Evolutionary conservation across 345 rosid species (phyloP).

Genomic region (Excoecaria agallocha): DNA sequence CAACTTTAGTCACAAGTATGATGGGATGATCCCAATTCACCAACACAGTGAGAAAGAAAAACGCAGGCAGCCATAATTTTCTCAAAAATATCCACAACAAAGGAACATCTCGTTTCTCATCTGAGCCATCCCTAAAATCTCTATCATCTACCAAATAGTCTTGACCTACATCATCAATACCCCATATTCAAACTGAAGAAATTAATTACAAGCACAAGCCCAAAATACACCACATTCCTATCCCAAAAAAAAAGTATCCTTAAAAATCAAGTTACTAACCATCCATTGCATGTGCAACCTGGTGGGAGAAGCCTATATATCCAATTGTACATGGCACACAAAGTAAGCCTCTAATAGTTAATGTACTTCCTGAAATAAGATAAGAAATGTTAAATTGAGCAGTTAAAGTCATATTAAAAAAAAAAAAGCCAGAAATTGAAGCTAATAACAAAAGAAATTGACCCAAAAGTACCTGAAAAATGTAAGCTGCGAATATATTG

Average conservation of each 20-base stretch:
- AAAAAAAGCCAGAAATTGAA: background rate
- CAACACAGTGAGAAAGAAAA: slow-evolving; percentile 38
- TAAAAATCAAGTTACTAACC: slow-evolving; percentile 24
- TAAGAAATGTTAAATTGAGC: background rate
- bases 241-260: background rate
- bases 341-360: background rate
- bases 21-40: slow-evolving; percentile 42
- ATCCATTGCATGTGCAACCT: slow-evolving; percentile 33
- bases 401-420: background rate
- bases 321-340: slow-evolving; percentile 34
- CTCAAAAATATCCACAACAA: slow-evolving; percentile 30
- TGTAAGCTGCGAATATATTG: slow-evolving; percentile 1
- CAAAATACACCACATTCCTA: background rate
- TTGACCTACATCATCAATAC: slow-evolving; percentile 28
- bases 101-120: slow-evolving; percentile 23
- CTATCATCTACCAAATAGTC: slow-evolving; percentile 33
- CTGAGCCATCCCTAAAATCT: slow-evolving; percentile 20
- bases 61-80: slow-evolving; percentile 45
- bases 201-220: background rate
- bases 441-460: background rate
- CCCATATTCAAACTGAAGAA: background rate
- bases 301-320: slow-evolving; percentile 19
- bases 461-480: slow-evolving; percentile 21
- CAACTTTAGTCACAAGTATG: slow-evolving; percentile 24
- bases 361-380: slow-evolving; percentile 16